Evolutionary conservation across 1,284 basidiomycete species (phyloP), one percentile per base, ranked within the genome.

Genomic region (Ustilago hordei): DNA sequence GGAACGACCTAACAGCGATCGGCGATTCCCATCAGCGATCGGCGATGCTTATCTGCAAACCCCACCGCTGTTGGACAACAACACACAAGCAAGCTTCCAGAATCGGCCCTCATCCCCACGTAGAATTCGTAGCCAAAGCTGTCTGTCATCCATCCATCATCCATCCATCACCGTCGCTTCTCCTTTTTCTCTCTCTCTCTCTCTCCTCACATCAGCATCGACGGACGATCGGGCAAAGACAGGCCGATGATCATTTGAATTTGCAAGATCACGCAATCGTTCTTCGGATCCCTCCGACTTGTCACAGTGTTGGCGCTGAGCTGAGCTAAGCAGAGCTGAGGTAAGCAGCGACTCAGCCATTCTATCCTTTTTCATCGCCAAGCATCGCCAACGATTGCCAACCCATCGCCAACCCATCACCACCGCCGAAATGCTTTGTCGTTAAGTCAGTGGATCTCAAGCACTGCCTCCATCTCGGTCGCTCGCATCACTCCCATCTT

Each of bases 251-350:
- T 38, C 55, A 38, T 43, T 39, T 50, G 19, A 38, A 23, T 28
- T 28, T 28, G 23, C 23, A 35, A 38, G 7, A 34, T 63, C 61
- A 55, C 54, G 31, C 54, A 35, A 50, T 63, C 54, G n/a, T 32
- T 34, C 43, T 62, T 47, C 36, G 59, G 36, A 32, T 32, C 47
- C 34, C n/a, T 32, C 38, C 55, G 55, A 39, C 15, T 41, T 8
- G 12, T 32, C 11, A 28, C 31, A 45, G 43, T 45, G 23, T 28
- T 28, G 23, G 23, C 23, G 23, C 3, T 28, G 23, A 28, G 23
- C 23, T 28, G 23, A 2, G 2, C 23, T 2, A 2, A 28, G 0
- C 23, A 3, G 23, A 28, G 23, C 39, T 56, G 38, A 13, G 15
- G 19, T 31, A 31, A 23, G 12, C 28, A 36, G 19, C n/a, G 19